These are phyloP conservation scores for Claviceps pusilla DNA, from an alignment of 2,329 filamentous ascomycete species.

Conservation along the genomic window DNA sequence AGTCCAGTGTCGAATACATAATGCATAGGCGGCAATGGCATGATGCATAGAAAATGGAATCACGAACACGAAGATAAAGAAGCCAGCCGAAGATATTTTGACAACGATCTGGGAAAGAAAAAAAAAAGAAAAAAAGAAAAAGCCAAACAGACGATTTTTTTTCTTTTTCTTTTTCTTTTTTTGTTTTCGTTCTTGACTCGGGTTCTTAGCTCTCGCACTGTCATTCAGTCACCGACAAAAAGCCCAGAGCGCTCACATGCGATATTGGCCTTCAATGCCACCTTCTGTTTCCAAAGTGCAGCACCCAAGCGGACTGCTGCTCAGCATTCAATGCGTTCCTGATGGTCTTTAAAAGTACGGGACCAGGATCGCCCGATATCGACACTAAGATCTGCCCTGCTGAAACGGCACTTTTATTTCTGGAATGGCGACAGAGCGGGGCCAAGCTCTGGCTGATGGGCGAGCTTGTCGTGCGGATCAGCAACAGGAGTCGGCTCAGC, in stretches of 20 bases:
- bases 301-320: background rate
- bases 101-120: background rate
- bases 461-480: background rate
- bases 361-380: background rate
- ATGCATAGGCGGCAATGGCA: constrained; percentile 14
- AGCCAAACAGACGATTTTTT: background rate
- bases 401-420: background rate
- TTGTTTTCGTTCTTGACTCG: background rate
- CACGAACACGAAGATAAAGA: background rate
- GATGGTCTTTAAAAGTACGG: background rate
- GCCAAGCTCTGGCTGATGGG: background rate
- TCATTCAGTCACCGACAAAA: background rate
- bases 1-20: constrained; percentile 18
- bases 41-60: constrained; percentile 1
- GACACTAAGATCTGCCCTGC: background rate
- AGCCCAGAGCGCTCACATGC: background rate
- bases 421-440: background rate
- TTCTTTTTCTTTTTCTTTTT: background rate
- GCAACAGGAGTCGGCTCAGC: background rate
- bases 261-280: background rate
- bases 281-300: background rate
- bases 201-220: background rate
- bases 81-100: background rate
- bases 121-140: background rate
- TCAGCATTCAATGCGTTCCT: background rate